phyloP scores from a whole-genome alignment of 2,329 filamentous ascomycete species.

The Ascochyta clinopodiicola region DNA sequence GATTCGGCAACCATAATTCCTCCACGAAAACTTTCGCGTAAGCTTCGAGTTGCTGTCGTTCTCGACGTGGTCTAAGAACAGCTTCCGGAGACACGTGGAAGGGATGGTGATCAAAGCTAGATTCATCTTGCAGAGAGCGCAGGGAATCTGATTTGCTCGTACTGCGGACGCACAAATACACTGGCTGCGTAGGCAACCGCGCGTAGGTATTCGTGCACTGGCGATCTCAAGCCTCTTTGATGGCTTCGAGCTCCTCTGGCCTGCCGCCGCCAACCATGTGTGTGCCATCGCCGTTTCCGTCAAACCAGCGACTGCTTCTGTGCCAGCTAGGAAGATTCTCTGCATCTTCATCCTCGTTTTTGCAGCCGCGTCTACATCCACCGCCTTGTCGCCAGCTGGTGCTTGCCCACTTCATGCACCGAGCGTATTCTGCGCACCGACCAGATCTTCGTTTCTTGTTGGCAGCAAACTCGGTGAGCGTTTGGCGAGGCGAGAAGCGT shows the following conservation, averaged over 20 bases:
- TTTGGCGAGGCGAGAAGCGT: slow-evolving; percentile 34
- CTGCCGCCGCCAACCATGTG: slow-evolving; percentile 40
- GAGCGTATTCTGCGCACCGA: slow-evolving; percentile 40
- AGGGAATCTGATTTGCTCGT: not conserved
- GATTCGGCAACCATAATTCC: not conserved
- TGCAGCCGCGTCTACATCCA: slow-evolving; percentile 41
- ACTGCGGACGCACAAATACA: not conserved
- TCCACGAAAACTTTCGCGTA: not conserved
- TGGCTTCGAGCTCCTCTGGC: slow-evolving; percentile 19
- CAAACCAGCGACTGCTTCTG: slow-evolving; percentile 41
- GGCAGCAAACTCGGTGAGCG: slow-evolving; percentile 29
- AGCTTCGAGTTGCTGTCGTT: not conserved
- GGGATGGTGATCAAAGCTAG: not conserved
- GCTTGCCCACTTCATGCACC: slow-evolving; percentile 45
- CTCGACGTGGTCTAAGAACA: not conserved
- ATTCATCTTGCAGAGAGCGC: not conserved
- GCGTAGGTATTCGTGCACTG: not conserved
- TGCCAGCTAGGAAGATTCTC: slow-evolving; percentile 45
- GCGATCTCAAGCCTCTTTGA: slow-evolving; percentile 8
- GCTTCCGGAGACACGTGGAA: not conserved
- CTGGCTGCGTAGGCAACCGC: not conserved
- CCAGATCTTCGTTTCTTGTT: slow-evolving; percentile 29
- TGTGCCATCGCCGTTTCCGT: slow-evolving; percentile 34
- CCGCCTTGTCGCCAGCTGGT: slow-evolving; percentile 39
- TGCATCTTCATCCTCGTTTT: slow-evolving; percentile 43